A percentile compares a stretch with the other conserved stretches of the same genome.
Conservation (phyloP, 306 rosid genomes). For the Fagus crenata region DNA sequence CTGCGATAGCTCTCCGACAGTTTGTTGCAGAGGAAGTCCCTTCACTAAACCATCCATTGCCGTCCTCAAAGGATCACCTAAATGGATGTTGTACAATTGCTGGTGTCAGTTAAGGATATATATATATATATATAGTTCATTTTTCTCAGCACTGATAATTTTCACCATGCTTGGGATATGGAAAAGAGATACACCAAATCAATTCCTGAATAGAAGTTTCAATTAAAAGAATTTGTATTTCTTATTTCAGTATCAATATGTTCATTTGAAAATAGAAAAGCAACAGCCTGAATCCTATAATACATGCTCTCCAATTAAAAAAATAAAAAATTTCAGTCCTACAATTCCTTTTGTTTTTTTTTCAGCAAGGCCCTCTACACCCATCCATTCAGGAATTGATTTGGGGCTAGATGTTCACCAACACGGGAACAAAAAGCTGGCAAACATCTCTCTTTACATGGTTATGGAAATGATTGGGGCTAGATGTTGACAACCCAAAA, state of each 20-base stretch:
- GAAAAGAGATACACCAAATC: not conserved
- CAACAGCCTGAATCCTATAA: too few relatives aligned
- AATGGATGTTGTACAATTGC: conserved; percentile 37
- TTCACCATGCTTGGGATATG: not conserved
- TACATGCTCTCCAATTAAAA: too few relatives aligned
- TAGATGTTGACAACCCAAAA: not conserved
- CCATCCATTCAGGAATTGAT: not conserved
- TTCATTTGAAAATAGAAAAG: too few relatives aligned
- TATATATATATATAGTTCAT: not conserved
- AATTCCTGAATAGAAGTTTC: not conserved
- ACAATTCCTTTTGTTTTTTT: not conserved
- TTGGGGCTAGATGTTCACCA: too few relatives aligned
- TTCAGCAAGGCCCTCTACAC: not conserved
- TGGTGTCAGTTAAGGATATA: conserved; percentile 24
- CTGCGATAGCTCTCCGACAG: too few relatives aligned
- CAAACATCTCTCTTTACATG: not conserved
- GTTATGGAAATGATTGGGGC: not conserved
- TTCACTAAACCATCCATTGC: conserved; percentile 45
- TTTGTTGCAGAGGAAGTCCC: too few relatives aligned
- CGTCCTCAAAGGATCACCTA: conserved; percentile 56
- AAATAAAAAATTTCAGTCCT: too few relatives aligned
- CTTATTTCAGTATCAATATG: too few relatives aligned
- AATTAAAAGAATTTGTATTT: too few relatives aligned
- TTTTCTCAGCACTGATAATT: not conserved
- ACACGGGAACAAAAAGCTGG: not conserved